Evolutionary conservation across 2,329 filamentous ascomycete species (phyloP), one percentile per base, ranked within the genome.

Genomic region (Arthrobotrys megalospora): DNA sequence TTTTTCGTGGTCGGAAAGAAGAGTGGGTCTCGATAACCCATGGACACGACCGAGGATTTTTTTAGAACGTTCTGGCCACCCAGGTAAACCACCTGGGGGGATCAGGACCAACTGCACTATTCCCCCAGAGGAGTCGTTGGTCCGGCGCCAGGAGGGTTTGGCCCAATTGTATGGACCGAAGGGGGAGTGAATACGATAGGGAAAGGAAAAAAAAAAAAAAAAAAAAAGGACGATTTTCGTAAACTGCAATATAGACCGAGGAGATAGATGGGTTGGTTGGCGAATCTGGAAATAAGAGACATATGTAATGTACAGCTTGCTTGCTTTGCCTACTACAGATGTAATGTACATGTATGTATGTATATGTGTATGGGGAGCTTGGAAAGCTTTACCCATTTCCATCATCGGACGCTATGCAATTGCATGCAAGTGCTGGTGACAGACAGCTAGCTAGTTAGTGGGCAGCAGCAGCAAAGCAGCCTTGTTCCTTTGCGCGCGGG

Each of bases 1-100:
- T 34, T 48, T 32, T 55, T 28, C 43, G 50, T 50, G 16, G 24
- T 48, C 6, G 52, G 38, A 71, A 45, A 6, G 48, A 55, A 58
- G 48, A 65, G 68, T 72, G 68, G 68, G 68, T 72, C 68, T 52
- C 24, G 36, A 36, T 53, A 53, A 16, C 50, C 28, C 50, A 53
- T 53, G 28, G 50, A 21, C 32, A 58, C 24, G 24, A 28, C 14
- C 32, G 32, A 12, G 32, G n/a, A n/a, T 38, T 21, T 38, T 38
- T 58, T 58, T 72, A 8, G 68, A 72, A 72, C 58, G 34, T 65
- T 38, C 52, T 52, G 52, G 24, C 53, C 43, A 52, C 16, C 28
- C 21, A 16, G 45, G 14, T n/a, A 38, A 38, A 38, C 36, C 12
- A 38, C 36, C 6, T 2, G 24, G 24, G 24, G 24, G 5, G 24